A percentile compares a stretch with the other conserved stretches of the same genome.
Evolutionary conservation across 2,329 filamentous ascomycete species (phyloP).

Genomic region (Colletotrichum chlorophyti): DNA sequence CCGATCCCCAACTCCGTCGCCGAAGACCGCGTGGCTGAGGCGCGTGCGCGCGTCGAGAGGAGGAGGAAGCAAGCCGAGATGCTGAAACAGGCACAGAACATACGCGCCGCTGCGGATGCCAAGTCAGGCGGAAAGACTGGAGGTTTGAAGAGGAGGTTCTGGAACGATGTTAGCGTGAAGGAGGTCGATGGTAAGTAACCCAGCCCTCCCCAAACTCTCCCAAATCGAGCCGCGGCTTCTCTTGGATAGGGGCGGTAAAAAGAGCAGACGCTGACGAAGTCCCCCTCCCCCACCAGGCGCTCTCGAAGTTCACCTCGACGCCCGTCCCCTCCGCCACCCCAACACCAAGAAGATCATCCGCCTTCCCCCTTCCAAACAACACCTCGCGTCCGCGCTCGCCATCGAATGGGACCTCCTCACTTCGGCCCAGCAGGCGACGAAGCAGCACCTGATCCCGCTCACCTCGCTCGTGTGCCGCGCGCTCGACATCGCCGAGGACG

Average conservation of each 20-base stretch:
- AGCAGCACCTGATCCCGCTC: constrained; percentile 87
- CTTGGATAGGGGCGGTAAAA: background rate
- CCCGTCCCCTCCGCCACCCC: constrained; percentile 79
- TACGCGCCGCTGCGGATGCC: constrained; percentile 43
- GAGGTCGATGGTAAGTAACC: constrained; percentile 69
- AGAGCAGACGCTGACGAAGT: no score
- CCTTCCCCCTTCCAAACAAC: constrained; percentile 76
- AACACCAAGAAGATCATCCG: constrained; percentile 74
- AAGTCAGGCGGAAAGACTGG: constrained; percentile 46
- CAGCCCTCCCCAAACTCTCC: no score
- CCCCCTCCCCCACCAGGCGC: constrained; percentile 44
- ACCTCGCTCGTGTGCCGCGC: constrained; percentile 86
- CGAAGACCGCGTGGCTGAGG: constrained; percentile 36
- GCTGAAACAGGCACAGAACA: constrained; percentile 57
- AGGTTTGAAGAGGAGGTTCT: constrained; percentile 76
- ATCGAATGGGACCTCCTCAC: constrained; percentile 91
- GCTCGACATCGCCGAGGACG: constrained; percentile 78
- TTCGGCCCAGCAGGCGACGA: constrained; percentile 82
- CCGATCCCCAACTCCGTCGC: constrained; percentile 52
- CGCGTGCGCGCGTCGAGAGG: constrained; percentile 52
- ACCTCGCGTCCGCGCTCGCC: constrained; percentile 85
- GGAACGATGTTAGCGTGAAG: constrained; percentile 80
- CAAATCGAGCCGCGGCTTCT: background rate
- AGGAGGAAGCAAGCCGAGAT: constrained; percentile 62
- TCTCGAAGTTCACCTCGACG: constrained; percentile 76